Base-by-base conservation (phyloP, 2,329 filamentous ascomycete species). In the Trichophyton schoenleinii region DNA sequence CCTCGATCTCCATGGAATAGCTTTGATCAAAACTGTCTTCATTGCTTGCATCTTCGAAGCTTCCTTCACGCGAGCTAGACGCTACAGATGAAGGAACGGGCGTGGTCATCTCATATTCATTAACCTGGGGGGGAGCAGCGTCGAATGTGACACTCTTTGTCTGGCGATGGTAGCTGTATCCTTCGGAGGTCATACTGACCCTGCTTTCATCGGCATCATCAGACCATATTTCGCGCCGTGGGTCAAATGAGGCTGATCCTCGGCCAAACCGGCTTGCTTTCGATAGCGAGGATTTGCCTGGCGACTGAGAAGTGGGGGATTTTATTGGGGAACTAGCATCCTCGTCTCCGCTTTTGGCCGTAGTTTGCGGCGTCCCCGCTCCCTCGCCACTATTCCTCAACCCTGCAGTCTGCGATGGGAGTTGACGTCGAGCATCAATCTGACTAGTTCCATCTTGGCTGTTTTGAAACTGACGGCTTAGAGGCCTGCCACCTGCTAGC, bases 111-210 rank as follows among this genome's bases (percentile, higher is more conserved):
- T 97, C 94, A 73, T 97, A 99, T 75, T 99, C 94, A 71, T 97
- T 96, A 69, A 99, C 83, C 71, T 95, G 89, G 25, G 94, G 94
- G 22, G 92, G 92, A 1, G 89, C 91, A 42, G 87, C 88, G 75
- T 97, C 91, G 71, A 99, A 99, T 0, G 92, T 99, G 62, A 99
- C 94, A 69, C 91, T 96, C 80, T 99, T 99, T 57, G 90, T 86
- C 74, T 96, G 89, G 60, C 91, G 87, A 71, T 90, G 87, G 48
- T 91, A 80, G 11, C 80, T 81, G 36, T 46, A 46, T n/a, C 41
- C 58, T 22, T 48, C 44, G 9, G 41, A 44, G 5, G 15, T 28
- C 34, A 42, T 58, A n/a, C 41, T 44, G 13, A 58, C 55, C 7
- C 41, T 15, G 60, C 87, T 86, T 5, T 83, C 82, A 18, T 55